phyloP scores from a whole-genome alignment of 495 filamentous ascomycete species.

The Penicillium goetzii region DNA sequence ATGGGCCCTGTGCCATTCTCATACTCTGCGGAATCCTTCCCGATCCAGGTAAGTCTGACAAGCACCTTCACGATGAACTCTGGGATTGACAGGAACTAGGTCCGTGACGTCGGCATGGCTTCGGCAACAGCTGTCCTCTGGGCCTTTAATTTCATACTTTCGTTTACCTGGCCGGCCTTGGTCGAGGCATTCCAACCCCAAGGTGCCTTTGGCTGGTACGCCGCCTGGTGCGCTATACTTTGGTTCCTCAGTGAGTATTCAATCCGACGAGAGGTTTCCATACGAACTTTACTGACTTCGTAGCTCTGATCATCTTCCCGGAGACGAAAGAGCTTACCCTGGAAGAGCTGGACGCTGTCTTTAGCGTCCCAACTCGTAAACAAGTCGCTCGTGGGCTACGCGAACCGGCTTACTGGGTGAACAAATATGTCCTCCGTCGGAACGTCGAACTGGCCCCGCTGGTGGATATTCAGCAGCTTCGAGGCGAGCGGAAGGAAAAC shows the following conservation, averaged over 20 bases:
- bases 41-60: conserved; percentile 43
- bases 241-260: conserved; percentile 6
- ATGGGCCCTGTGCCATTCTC: conserved; percentile 61
- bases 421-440: not conserved
- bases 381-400: conserved; percentile 2
- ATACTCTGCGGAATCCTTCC: conserved; percentile 64
- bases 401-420: conserved; percentile 1
- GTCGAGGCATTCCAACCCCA: conserved; percentile 53
- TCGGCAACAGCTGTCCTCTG: conserved; percentile 59
- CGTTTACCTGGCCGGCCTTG: conserved; percentile 60
- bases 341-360: not conserved
- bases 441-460: not conserved
- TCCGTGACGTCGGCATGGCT: conserved; percentile 72
- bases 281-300: not conserved
- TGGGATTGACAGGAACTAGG: not conserved
- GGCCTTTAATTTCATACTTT: conserved; percentile 59
- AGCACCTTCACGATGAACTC: not conserved
- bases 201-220: conserved; percentile 67
- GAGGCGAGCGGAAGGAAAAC: not conserved
- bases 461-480: conserved; percentile 2
- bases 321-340: not conserved
- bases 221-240: conserved; percentile 56
- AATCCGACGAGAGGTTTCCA: not conserved
- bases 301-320: not conserved
- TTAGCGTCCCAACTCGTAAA: not conserved